These are phyloP conservation scores for Tarenaya hassleriana DNA, from an alignment of 345 rosid species.

Conservation along the genomic window DNA sequence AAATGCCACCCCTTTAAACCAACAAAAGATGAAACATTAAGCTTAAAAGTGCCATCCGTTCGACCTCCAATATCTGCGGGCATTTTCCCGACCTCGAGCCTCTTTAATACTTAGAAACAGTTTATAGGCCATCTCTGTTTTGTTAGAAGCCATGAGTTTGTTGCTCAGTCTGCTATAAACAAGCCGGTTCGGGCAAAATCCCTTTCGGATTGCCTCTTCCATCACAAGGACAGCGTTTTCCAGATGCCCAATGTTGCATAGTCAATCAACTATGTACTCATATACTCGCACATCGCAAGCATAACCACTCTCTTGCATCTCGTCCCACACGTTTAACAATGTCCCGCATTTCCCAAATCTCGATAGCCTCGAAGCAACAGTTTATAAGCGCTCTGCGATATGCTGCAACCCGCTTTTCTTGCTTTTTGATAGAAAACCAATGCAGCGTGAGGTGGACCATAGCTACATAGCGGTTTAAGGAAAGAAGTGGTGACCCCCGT, in stretches of 20 bases:
- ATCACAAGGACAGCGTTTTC: constrained; percentile 81
- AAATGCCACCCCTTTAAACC: no score
- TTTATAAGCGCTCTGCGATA: constrained; percentile 70
- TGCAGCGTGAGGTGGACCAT: constrained; percentile 95
- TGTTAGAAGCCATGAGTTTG: constrained; percentile 60
- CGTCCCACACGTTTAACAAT: constrained; percentile 73
- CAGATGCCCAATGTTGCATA: constrained; percentile 82
- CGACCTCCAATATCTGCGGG: constrained; percentile 62
- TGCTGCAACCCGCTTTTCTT: constrained; percentile 56
- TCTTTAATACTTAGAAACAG: constrained; percentile 61
- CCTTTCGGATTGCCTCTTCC: constrained; percentile 75
- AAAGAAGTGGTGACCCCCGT: constrained; percentile 59
- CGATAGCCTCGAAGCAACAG: constrained; percentile 67
- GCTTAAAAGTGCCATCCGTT: constrained; percentile 92
- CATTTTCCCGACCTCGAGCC: constrained; percentile 66
- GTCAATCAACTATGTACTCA: constrained; percentile 69
- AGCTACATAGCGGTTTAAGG: constrained; percentile 61
- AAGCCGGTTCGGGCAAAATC: constrained; percentile 78
- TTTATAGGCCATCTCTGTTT: constrained; percentile 71
- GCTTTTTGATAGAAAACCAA: constrained; percentile 66
- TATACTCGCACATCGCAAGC: constrained; percentile 63
- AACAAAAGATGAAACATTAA: no score
- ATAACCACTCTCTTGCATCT: constrained; percentile 78
- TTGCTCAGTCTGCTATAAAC: constrained; percentile 65
- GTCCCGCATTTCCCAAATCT: constrained; percentile 91